Percentiles rank a stretch among this genome's conserved stretches.
Conservation (phyloP, 768 basidiomycete genomes). For the Auriculariales sp. region DNA sequence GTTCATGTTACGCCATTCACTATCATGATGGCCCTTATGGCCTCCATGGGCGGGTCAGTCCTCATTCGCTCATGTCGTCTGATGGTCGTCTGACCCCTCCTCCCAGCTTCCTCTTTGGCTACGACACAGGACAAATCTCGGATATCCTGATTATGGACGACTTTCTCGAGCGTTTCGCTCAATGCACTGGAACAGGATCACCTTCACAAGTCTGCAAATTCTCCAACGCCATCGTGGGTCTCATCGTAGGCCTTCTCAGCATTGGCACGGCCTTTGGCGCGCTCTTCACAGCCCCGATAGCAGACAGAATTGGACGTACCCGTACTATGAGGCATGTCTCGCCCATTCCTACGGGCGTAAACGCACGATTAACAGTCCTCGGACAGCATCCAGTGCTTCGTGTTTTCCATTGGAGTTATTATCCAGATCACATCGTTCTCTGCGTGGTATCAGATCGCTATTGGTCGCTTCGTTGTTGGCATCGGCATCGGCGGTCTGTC, state of each 20-base stretch:
- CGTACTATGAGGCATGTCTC: conserved; percentile 19
- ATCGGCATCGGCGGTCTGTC: conserved; percentile 54
- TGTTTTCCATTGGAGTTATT: conserved; percentile 48
- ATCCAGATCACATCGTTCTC: conserved; percentile 36
- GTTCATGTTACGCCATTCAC: conserved; percentile 1
- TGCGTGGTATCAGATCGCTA: conserved; percentile 47
- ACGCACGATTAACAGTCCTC: conserved; percentile 57
- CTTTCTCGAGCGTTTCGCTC: conserved; percentile 49
- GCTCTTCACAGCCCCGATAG: conserved; percentile 42
- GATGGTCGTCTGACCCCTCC: not conserved
- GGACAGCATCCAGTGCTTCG: conserved; percentile 32
- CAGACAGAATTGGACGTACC: conserved; percentile 1
- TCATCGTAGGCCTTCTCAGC: conserved; percentile 57
- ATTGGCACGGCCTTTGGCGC: conserved; percentile 57
- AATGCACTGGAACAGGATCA: conserved; percentile 26
- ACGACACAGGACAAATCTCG: conserved; percentile 67
- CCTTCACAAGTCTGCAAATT: conserved; percentile 32
- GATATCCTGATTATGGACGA: conserved; percentile 63
- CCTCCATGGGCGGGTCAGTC: not conserved
- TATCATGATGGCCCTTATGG: not conserved
- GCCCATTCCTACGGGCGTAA: conserved; percentile 54
- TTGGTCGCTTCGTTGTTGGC: conserved; percentile 52
- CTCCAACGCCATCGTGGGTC: conserved; percentile 28
- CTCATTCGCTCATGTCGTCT: not conserved
- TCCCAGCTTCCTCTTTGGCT: conserved; percentile 12